A percentile compares a stretch with the other conserved stretches of the same genome.
Conservation (phyloP, 192 early-diverging fungal genomes). For the Coemansia sp. region DNA sequence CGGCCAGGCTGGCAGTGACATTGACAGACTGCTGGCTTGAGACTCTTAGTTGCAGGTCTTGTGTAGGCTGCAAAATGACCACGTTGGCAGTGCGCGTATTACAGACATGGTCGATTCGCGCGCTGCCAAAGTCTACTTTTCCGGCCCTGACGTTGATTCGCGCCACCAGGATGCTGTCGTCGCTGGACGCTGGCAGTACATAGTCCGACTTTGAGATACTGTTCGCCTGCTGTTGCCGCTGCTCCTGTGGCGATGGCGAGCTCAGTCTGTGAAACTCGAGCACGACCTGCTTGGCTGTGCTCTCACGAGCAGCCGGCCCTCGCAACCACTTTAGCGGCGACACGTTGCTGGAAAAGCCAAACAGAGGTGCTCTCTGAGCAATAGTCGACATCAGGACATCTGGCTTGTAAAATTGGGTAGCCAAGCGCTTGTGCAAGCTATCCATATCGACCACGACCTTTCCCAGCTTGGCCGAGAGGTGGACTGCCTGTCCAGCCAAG, state of each 20-base stretch:
- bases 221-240: background rate
- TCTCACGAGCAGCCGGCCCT: background rate
- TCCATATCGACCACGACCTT: conserved; percentile 39
- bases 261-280: conserved; percentile 8
- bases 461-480: conserved; percentile 27
- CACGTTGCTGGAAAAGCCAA: conserved; percentile 31
- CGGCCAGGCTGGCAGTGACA: background rate
- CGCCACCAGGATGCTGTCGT: conserved; percentile 16
- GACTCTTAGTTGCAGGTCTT: conserved; percentile 28
- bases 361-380: conserved; percentile 20
- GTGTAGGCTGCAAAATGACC: conserved; percentile 26
- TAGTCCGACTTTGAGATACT: background rate
- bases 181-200: conserved; percentile 16
- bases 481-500: background rate
- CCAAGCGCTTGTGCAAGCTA: conserved; percentile 5
- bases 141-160: conserved; percentile 12
- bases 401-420: conserved; percentile 12
- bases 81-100: conserved; percentile 15
- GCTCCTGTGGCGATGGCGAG: background rate
- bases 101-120: conserved; percentile 1
- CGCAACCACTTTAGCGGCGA: conserved; percentile 45
- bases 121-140: conserved; percentile 9
- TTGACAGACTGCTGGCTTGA: conserved; percentile 9
- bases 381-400: conserved; percentile 20
- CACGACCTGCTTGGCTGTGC: conserved; percentile 17